Conservation (phyloP, 176 grass and related monocot genomes). For the Carex parvula region DNA sequence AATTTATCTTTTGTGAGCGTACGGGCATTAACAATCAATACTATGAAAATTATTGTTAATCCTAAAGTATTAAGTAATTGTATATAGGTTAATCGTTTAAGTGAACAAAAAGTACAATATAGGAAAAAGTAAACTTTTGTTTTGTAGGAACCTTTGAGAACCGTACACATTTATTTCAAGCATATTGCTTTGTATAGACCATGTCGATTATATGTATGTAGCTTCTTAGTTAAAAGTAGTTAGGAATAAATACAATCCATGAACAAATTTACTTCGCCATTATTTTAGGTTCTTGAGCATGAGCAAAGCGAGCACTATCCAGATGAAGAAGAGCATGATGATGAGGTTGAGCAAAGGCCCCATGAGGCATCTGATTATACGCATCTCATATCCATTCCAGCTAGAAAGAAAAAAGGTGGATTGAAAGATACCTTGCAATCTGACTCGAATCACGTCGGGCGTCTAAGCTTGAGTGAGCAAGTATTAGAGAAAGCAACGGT, state of each 20-base stretch:
- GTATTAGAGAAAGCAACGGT: slow-evolving; percentile 49
- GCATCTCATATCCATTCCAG: slow-evolving; percentile 54
- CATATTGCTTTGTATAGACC: neutral
- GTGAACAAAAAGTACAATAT: neutral
- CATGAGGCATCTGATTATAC: slow-evolving; percentile 40
- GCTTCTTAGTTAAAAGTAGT: neutral
- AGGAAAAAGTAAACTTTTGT: neutral
- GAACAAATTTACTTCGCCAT: neutral
- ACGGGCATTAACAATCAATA: neutral
- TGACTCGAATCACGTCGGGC: slow-evolving; percentile 41
- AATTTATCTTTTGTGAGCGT: neutral
- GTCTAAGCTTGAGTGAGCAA: slow-evolving; percentile 67
- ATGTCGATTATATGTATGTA: neutral
- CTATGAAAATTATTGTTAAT: neutral
- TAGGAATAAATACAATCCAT: neutral
- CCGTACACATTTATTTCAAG: neutral
- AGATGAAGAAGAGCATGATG: slow-evolving; percentile 43
- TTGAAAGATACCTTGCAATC: slow-evolving; percentile 46
- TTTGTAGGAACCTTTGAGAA: neutral
- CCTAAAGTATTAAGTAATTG: neutral
- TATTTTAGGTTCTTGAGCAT: slow-evolving; percentile 23
- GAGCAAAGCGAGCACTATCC: slow-evolving; percentile 18
- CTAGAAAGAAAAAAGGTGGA: slow-evolving; percentile 55
- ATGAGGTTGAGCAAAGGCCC: slow-evolving; percentile 34
- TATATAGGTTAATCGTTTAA: neutral